phyloP scores from a whole-genome alignment of 345 rosid genomes.

The Passiflora organensis region DNA sequence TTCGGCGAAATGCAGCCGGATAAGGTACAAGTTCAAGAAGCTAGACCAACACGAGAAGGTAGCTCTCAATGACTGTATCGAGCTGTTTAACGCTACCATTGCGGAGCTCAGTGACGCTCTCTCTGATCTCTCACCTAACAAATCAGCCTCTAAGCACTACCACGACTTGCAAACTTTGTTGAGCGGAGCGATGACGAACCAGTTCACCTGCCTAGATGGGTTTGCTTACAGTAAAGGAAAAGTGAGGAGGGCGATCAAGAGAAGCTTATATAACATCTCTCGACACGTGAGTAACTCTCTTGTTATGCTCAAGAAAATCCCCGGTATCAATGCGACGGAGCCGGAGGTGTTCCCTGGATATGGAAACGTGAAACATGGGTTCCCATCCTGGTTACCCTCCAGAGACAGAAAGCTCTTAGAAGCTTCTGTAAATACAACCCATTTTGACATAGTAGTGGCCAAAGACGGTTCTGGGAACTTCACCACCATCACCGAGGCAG shows the following conservation, averaged over 20 bases:
- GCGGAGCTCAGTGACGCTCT: slow-evolving; percentile 42
- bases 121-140: slow-evolving; percentile 34
- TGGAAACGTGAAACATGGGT: slow-evolving; percentile 39
- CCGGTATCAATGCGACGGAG: slow-evolving; percentile 25
- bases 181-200: slow-evolving; percentile 76
- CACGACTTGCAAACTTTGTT: slow-evolving; percentile 55
- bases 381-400: slow-evolving; percentile 52
- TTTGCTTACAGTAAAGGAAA: slow-evolving; percentile 37
- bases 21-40: slow-evolving; percentile 19
- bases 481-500: slow-evolving; percentile 54
- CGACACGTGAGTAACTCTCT: slow-evolving; percentile 63
- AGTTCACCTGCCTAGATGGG: slow-evolving; percentile 91
- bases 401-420: slow-evolving; percentile 45
- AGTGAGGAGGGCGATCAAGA: slow-evolving; percentile 40
- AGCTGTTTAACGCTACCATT: slow-evolving; percentile 47
- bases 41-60: slow-evolving; percentile 31
- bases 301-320: slow-evolving; percentile 54
- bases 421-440: slow-evolving; percentile 25
- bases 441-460: slow-evolving; percentile 53
- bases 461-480: slow-evolving; percentile 70
- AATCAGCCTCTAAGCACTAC: slow-evolving; percentile 26
- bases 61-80: slow-evolving; percentile 64
- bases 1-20: slow-evolving; percentile 40
- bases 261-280: slow-evolving; percentile 44
- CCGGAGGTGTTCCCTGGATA: slow-evolving; percentile 35